Percentiles rank a stretch among this genome's conserved stretches.
Conservation (phyloP, 2,329 filamentous ascomycete genomes). For the Pochonia chlamydosporia region DNA sequence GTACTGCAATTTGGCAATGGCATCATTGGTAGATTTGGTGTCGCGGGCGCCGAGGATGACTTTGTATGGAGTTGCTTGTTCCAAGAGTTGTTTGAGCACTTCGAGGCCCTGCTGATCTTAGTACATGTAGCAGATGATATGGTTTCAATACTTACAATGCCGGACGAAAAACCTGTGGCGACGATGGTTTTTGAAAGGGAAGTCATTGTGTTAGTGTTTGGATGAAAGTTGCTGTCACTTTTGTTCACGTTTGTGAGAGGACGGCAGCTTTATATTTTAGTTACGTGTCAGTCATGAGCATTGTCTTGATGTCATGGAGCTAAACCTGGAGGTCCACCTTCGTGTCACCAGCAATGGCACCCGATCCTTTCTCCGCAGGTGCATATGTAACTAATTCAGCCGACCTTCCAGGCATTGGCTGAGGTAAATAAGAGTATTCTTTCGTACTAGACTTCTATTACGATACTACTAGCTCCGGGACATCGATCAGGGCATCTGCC, state of each 20-base stretch:
- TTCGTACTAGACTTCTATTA: too few relatives aligned
- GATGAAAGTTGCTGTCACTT: background rate
- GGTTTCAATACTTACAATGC: slow-evolving; percentile 33
- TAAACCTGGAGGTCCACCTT: too few relatives aligned
- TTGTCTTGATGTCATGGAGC: background rate
- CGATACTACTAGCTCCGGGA: too few relatives aligned
- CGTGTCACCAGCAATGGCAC: too few relatives aligned
- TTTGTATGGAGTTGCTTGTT: slow-evolving; percentile 37
- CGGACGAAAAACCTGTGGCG: slow-evolving; percentile 44
- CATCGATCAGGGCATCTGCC: too few relatives aligned
- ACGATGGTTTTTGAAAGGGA: slow-evolving; percentile 41
- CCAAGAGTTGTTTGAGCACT: slow-evolving; percentile 44
- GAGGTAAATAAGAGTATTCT: too few relatives aligned
- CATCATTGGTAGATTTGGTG: slow-evolving; percentile 30
- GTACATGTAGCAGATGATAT: too few relatives aligned
- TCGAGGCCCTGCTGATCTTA: slow-evolving; percentile 39
- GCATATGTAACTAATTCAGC: too few relatives aligned
- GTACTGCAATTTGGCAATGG: slow-evolving; percentile 35
- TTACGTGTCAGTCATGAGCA: too few relatives aligned
- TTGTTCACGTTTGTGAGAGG: background rate
- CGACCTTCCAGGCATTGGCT: too few relatives aligned
- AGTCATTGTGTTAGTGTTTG: slow-evolving; percentile 23
- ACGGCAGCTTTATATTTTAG: too few relatives aligned
- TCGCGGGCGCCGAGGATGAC: slow-evolving; percentile 47
- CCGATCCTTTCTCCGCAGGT: too few relatives aligned